Evolutionary conservation across 768 basidiomycete species (phyloP).

Genomic region (Stropharia rugosoannulata): DNA sequence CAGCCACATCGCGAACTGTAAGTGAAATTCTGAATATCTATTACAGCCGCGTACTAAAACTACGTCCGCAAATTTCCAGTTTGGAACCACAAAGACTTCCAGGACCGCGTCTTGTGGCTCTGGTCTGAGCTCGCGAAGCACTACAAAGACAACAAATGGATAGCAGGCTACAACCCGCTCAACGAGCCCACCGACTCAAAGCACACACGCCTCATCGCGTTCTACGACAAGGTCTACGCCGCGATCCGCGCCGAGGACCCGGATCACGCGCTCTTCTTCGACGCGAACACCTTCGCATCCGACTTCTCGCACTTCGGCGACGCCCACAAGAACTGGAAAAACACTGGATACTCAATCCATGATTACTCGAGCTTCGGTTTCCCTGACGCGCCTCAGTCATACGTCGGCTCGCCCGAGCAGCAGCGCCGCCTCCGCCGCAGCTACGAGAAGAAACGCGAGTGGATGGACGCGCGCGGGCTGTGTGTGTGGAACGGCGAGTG

Average conservation of each 20-base stretch:
- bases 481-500: slow-evolving; percentile 84
- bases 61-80: slow-evolving; percentile 40
- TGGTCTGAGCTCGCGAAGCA: slow-evolving; percentile 77
- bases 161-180: slow-evolving; percentile 84
- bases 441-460: slow-evolving; percentile 74
- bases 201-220: slow-evolving; percentile 60
- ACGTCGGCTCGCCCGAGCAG: slow-evolving; percentile 54
- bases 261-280: slow-evolving; percentile 75
- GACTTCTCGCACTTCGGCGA: slow-evolving; percentile 76
- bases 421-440: slow-evolving; percentile 47
- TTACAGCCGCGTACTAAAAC: neutral
- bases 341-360: slow-evolving; percentile 77
- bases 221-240: slow-evolving; percentile 66
- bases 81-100: slow-evolving; percentile 86
- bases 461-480: slow-evolving; percentile 67
- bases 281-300: slow-evolving; percentile 82
- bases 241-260: slow-evolving; percentile 73
- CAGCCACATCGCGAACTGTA: slow-evolving; percentile 62
- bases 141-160: slow-evolving; percentile 78
- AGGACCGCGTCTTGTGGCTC: slow-evolving; percentile 74
- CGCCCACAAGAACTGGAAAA: slow-evolving; percentile 59
- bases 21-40: slow-evolving; percentile 9
- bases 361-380: slow-evolving; percentile 79
- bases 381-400: slow-evolving; percentile 55
- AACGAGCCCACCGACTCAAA: slow-evolving; percentile 80